Conservation (phyloP, 139 green algal genomes). For the Auxenochlorella pyrenoidosa region DNA sequence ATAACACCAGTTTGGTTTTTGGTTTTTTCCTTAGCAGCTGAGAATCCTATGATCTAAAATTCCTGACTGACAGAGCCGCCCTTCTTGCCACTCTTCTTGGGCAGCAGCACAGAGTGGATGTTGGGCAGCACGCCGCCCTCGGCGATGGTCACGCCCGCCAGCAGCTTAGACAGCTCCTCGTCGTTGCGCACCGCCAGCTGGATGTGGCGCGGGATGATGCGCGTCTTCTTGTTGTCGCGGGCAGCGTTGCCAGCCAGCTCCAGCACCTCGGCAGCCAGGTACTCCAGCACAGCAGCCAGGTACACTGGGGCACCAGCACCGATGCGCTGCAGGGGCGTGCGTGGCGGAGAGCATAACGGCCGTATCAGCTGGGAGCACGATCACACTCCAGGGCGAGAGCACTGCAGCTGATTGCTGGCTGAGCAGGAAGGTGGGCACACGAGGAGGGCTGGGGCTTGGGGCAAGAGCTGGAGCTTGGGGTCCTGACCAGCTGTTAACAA, state of each 20-base stretch:
- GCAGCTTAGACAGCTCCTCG: slow-evolving; percentile 95
- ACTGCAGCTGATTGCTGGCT: no score
- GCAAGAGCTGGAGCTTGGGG: no score
- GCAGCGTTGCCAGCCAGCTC: slow-evolving; percentile 69
- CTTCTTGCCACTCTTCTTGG: slow-evolving; percentile 88
- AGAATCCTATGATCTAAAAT: not conserved
- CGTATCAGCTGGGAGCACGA: no score
- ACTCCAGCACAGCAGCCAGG: slow-evolving; percentile 86
- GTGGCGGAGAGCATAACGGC: no score
- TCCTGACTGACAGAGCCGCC: not conserved
- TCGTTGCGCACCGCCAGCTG: slow-evolving; percentile 94
- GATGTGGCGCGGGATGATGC: slow-evolving; percentile 90
- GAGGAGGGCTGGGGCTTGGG: no score
- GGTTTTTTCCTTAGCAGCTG: not conserved
- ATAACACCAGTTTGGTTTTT: slow-evolving; percentile 5
- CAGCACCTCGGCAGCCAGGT: slow-evolving; percentile 82
- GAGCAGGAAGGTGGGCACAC: no score
- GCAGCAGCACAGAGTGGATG: slow-evolving; percentile 91
- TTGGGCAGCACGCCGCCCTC: slow-evolving; percentile 87
- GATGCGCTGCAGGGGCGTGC: slow-evolving; percentile 29
- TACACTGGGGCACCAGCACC: slow-evolving; percentile 68
- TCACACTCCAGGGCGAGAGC: no score
- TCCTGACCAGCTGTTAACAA: no score
- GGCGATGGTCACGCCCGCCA: slow-evolving; percentile 84
- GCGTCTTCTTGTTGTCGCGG: slow-evolving; percentile 95